A percentile compares a stretch with the other conserved stretches of the same genome.
phyloP scores from a whole-genome alignment of 371 early-diverging fungal species.

The Zychaea mexicana region DNA sequence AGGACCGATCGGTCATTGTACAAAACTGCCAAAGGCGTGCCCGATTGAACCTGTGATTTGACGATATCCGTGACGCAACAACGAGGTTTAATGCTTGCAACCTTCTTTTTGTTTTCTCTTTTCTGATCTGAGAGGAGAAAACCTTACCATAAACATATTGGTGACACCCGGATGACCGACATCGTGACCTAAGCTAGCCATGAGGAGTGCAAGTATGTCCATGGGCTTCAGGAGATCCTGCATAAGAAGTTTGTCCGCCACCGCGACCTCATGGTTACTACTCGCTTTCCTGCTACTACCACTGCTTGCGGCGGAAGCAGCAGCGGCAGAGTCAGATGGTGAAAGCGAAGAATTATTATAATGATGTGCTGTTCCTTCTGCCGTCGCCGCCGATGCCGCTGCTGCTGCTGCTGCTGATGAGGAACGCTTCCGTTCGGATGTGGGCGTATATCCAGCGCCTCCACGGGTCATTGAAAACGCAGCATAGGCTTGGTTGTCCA shows the following conservation, averaged over 20 bases:
- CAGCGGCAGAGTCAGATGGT: too few species aligned
- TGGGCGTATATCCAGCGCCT: not conserved
- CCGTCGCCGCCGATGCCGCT: too few species aligned
- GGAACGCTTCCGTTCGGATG: too few species aligned
- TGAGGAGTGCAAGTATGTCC: conserved; percentile 72
- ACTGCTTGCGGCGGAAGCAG: too few species aligned
- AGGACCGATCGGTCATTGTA: conserved; percentile 94
- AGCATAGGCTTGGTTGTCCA: conserved; percentile 15
- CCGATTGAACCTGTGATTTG: conserved; percentile 60
- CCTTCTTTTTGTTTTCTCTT: not conserved
- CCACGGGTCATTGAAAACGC: not conserved
- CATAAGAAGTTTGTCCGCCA: conserved; percentile 19
- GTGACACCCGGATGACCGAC: conserved; percentile 88
- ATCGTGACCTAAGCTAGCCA: conserved; percentile 86
- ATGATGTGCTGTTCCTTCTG: too few species aligned
- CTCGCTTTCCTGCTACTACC: not conserved
- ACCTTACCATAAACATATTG: conserved; percentile 73
- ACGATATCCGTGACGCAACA: conserved; percentile 3
- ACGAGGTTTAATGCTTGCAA: not conserved
- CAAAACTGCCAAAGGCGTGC: conserved; percentile 82
- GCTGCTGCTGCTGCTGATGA: too few species aligned
- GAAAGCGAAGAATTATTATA: too few species aligned
- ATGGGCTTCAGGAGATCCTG: conserved; percentile 61
- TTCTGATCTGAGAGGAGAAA: not conserved
- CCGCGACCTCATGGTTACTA: not conserved